Evolutionary conservation across 371 early-diverging fungal genomes (phyloP).

Genomic region (Syncephalastrum sp.): DNA sequence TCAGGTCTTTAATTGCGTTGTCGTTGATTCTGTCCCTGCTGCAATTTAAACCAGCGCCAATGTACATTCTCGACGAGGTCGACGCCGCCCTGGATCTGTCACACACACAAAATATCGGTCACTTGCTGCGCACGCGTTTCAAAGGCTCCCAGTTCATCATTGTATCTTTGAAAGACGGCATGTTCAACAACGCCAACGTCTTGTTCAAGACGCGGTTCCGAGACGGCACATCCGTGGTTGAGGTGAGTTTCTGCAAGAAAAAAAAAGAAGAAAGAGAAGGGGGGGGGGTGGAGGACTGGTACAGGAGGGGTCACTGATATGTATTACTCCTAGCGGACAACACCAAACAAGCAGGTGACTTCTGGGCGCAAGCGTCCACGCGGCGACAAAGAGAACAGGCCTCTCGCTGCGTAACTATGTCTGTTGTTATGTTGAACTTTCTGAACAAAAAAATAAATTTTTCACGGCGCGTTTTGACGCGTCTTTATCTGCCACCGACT

Average conservation of each 20-base stretch:
- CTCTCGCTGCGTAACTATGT: neutral
- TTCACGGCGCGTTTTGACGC: too few species aligned
- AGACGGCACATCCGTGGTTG: conserved; percentile 97
- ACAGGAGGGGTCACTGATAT: neutral
- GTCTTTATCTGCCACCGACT: too few species aligned
- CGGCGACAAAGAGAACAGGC: conserved; percentile 17
- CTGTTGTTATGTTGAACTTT: too few species aligned
- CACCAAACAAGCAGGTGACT: conserved; percentile 1
- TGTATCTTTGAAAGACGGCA: conserved; percentile 99
- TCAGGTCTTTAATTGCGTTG: conserved; percentile 91
- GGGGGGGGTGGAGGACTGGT: neutral
- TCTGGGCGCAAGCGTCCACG: conserved; percentile 12
- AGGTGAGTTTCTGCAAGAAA: conserved; percentile 33
- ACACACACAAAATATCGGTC: conserved; percentile 99
- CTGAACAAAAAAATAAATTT: too few species aligned
- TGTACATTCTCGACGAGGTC: conserved; percentile 99
- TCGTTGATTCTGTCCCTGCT: conserved; percentile 96
- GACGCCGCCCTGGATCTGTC: conserved; percentile 99
- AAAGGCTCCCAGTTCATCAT: conserved; percentile 99
- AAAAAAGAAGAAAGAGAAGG: neutral
- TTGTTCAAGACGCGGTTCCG: conserved; percentile 95
- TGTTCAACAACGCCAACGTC: conserved; percentile 99
- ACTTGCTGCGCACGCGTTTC: conserved; percentile 93
- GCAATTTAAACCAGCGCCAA: conserved; percentile 99
- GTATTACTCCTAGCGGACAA: conserved; percentile 11